These are phyloP conservation scores for Chlorella sp. DNA, from an alignment of 139 green algal genomes.

Conservation along the genomic window DNA sequence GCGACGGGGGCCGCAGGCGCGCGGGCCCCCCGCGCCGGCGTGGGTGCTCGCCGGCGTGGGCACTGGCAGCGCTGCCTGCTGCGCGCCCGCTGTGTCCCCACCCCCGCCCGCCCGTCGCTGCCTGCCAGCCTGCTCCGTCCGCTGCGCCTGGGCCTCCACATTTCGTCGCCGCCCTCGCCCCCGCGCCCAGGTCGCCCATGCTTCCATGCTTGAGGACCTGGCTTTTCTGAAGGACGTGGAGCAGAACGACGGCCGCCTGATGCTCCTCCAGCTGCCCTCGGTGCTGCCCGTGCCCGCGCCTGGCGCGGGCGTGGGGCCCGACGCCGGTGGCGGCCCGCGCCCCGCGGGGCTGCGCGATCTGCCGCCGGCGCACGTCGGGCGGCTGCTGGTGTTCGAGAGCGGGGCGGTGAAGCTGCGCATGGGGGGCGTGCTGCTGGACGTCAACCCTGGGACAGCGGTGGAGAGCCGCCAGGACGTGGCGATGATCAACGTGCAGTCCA, in stretches of 20 bases:
- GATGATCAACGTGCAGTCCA: slow-evolving; percentile 31
- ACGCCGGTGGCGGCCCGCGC: not conserved
- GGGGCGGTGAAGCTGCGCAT: slow-evolving; percentile 75
- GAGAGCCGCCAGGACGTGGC: slow-evolving; percentile 65
- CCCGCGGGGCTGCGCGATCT: slow-evolving; percentile 16
- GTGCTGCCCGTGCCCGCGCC: slow-evolving; percentile 42
- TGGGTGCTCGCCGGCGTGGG: too few relatives aligned
- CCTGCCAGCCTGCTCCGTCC: too few relatives aligned
- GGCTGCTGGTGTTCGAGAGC: slow-evolving; percentile 51
- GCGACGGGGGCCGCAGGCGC: too few relatives aligned
- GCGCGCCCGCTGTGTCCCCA: too few relatives aligned
- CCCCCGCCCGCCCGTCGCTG: too few relatives aligned
- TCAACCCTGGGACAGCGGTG: slow-evolving; percentile 50
- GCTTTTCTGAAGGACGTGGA: slow-evolving; percentile 28
- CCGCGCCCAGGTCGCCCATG: too few relatives aligned
- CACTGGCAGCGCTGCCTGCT: too few relatives aligned
- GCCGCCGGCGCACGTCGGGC: slow-evolving; percentile 18
- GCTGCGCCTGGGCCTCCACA: too few relatives aligned
- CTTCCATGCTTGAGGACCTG: slow-evolving; percentile 46
- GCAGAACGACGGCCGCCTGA: slow-evolving; percentile 36
- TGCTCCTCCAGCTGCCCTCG: slow-evolving; percentile 66
- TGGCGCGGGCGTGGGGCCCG: too few relatives aligned
- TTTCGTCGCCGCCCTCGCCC: too few relatives aligned
- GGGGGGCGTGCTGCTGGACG: slow-evolving; percentile 72
- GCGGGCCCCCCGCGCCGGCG: too few relatives aligned